Percentiles rank a stretch among this genome's conserved stretches.
Conservation (phyloP, 1,284 basidiomycete genomes). For the Mycocalia duriaeana region DNA sequence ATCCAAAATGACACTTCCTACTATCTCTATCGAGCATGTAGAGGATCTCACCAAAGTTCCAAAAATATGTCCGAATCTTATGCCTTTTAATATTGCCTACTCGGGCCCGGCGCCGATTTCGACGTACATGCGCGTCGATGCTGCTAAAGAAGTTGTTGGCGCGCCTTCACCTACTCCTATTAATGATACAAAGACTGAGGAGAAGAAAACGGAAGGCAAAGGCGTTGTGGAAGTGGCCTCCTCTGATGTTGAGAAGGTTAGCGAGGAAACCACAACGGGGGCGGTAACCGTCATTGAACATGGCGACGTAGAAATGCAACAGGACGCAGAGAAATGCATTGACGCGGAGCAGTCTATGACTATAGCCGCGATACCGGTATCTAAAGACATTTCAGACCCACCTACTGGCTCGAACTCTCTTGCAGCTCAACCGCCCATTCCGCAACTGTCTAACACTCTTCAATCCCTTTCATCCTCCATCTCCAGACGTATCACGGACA, state of each 20-base stretch:
- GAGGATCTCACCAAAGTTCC: conserved; percentile 5
- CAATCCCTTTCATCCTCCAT: too few relatives aligned
- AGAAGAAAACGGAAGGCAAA: conserved; percentile 7
- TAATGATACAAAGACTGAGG: background rate
- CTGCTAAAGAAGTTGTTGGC: conserved; percentile 32
- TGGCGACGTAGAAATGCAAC: too few relatives aligned
- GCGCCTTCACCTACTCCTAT: conserved; percentile 16
- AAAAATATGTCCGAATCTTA: conserved; percentile 49
- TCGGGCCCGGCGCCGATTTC: conserved; percentile 67
- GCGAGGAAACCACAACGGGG: background rate
- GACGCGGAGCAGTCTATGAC: background rate
- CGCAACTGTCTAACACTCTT: too few relatives aligned
- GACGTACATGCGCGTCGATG: conserved; percentile 61
- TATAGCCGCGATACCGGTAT: background rate
- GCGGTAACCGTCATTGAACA: too few relatives aligned
- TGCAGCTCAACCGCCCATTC: background rate
- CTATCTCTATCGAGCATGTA: background rate
- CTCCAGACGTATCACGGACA: conserved; percentile 15
- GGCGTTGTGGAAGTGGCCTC: background rate
- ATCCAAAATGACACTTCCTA: background rate
- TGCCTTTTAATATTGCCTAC: conserved; percentile 77
- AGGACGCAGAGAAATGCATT: too few relatives aligned
- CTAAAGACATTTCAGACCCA: background rate
- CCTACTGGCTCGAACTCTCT: background rate
- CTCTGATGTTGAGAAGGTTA: background rate